These are phyloP conservation scores for Lotmaria passim DNA, from an alignment of 208 protist species.

Conservation along the genomic window DNA sequence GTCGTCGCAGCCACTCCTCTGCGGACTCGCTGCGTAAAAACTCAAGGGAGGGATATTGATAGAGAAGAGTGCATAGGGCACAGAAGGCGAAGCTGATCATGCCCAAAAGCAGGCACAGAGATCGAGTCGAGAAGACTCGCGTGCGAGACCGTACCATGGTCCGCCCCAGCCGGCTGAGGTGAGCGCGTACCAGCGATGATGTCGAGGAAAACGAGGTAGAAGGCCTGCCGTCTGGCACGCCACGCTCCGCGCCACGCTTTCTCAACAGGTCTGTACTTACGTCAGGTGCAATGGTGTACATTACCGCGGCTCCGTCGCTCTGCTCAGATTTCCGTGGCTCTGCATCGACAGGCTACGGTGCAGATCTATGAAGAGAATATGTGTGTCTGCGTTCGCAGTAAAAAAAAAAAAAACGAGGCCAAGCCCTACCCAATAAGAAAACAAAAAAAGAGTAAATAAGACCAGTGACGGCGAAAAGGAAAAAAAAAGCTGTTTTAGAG, in stretches of 20 bases:
- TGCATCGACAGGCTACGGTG: background rate
- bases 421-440: background rate
- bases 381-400: background rate
- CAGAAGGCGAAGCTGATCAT: background rate
- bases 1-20: slow-evolving; percentile 7
- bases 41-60: background rate
- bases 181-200: background rate
- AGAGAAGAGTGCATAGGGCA: background rate
- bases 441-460: background rate
- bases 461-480: background rate
- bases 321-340: background rate
- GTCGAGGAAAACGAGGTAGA: background rate
- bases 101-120: background rate
- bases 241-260: slow-evolving; percentile 10
- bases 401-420: background rate
- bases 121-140: background rate
- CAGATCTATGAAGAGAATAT: background rate
- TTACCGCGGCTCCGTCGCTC: background rate
- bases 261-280: background rate
- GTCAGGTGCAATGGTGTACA: too few relatives aligned
- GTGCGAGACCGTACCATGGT: background rate
- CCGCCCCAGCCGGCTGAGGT: background rate
- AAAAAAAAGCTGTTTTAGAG: background rate
- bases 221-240: background rate
- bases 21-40: background rate